Evolutionary conservation across 2,329 filamentous ascomycete species (phyloP), one percentile per base, ranked within the genome.

Genomic region (Fusarium domesticum): DNA sequence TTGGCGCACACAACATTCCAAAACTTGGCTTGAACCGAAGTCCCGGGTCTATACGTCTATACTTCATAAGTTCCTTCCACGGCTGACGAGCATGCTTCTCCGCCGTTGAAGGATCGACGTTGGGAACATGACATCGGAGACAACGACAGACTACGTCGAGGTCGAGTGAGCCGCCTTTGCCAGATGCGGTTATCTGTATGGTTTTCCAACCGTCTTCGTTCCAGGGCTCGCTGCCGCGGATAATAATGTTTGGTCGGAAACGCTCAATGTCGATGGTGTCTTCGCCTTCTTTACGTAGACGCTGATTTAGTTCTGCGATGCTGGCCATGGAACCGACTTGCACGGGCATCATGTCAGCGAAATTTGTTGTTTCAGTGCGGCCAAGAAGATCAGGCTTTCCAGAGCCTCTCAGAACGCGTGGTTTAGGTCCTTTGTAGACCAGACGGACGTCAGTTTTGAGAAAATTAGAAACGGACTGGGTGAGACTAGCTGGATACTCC

Each of bases 1-100:
- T 69, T 14, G 82, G 80, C 40, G 78, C 77, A 59, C 78, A 77
- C 56, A 84, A 60, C 82, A 85, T 84, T 2, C 81, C 81, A 68
- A 84, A 84, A 53, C 80, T 83, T 32, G 81, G 81, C 66, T 84
- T 84, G 51, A 70, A 84, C 64, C 73, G 83, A 18, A 79, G 72
- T 0, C 80, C 81, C 54, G 75, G 67, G 58, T 84, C 81, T 5
- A 84, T 70, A 19, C 80, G 63, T 7, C 81, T 66, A 62, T 81
- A 84, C 56, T 75, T 76, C 71, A 82, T 77, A 42, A 84, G 61
- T 48, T 73, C 75, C 55, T 82, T 73, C 81, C 80, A 84, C 6
- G 81, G 81, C 68, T 84, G 72, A 37, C 71, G 71, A 39, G 71
- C 68, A 57, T 84, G 70, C 62, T 80, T 79, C 46, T 74, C 70